Percentiles rank a stretch among this genome's conserved stretches.
Evolutionary conservation across 805 yeast species (phyloP).

Genomic region (Diddensiella transvaalensis): DNA sequence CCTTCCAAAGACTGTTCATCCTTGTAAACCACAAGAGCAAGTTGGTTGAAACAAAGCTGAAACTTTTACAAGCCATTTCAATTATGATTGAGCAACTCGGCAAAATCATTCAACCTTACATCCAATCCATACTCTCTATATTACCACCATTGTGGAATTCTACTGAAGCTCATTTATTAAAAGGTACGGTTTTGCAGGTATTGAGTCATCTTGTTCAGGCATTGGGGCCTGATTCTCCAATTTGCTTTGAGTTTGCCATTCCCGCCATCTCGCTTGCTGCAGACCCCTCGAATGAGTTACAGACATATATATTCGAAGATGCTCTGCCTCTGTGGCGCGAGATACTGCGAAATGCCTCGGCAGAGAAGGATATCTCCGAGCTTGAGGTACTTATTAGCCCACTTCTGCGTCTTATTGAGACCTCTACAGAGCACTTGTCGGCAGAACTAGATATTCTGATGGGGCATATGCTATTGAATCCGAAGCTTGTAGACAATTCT

Average conservation of each 20-base stretch:
- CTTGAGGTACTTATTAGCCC: constrained; percentile 44
- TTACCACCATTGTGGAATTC: constrained; percentile 77
- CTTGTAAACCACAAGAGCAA: constrained; percentile 44
- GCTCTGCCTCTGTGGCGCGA: constrained; percentile 83
- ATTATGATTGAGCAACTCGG: constrained; percentile 42
- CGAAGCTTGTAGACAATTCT: constrained; percentile 13
- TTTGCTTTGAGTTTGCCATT: constrained; percentile 32
- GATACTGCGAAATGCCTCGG: constrained; percentile 59
- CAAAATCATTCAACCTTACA: constrained; percentile 27
- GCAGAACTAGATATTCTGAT: constrained; percentile 32
- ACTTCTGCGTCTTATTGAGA: constrained; percentile 55
- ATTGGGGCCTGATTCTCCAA: constrained; percentile 18
- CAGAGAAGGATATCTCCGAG: constrained; percentile 36
- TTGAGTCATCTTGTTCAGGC: constrained; percentile 33
- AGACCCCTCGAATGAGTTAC: constrained; percentile 53
- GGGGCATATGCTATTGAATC: constrained; percentile 33
- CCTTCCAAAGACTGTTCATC: constrained; percentile 46
- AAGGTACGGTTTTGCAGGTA: constrained; percentile 37
- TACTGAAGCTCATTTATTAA: constrained; percentile 35
- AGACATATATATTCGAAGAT: constrained; percentile 69
- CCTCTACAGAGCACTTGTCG: constrained; percentile 49
- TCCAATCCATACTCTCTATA: constrained; percentile 34
- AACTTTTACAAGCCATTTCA: constrained; percentile 63
- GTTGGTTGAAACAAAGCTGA: constrained; percentile 73
- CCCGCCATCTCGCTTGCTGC: constrained; percentile 64